Conservation (phyloP, 345 rosid species). For the Moricandia arvensis region DNA sequence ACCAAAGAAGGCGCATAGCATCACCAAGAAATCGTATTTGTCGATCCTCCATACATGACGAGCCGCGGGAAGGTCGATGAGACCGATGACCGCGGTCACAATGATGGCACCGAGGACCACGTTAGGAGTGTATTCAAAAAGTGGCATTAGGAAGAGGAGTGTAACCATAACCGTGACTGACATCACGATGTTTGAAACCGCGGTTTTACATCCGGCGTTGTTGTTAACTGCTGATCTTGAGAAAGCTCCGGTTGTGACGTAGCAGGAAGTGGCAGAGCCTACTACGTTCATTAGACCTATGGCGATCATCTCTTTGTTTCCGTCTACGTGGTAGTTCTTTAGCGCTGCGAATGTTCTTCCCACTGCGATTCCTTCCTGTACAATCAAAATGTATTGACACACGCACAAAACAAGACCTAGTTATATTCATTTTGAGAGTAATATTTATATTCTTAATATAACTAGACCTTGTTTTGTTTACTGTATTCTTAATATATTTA, state of each 20-base stretch:
- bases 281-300: slow-evolving; percentile 91
- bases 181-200: slow-evolving; percentile 89
- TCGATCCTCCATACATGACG: slow-evolving; percentile 76
- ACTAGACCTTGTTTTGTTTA: no score
- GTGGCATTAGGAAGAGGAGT: slow-evolving; percentile 87
- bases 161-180: slow-evolving; percentile 93
- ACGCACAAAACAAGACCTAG: neutral
- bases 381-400: neutral
- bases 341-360: slow-evolving; percentile 95
- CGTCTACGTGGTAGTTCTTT: slow-evolving; percentile 86
- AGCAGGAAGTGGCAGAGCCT: slow-evolving; percentile 95
- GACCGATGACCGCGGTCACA: slow-evolving; percentile 85
- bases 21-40: slow-evolving; percentile 80
- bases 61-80: slow-evolving; percentile 85
- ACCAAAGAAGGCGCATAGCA: slow-evolving; percentile 81
- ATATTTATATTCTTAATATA: no score
- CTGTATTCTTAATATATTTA: no score
- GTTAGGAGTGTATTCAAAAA: slow-evolving; percentile 92
- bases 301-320: slow-evolving; percentile 99
- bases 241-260: slow-evolving; percentile 84
- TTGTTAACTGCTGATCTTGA: slow-evolving; percentile 96
- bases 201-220: slow-evolving; percentile 94
- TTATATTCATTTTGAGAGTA: neutral
- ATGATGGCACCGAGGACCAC: slow-evolving; percentile 90
- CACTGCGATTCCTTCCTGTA: slow-evolving; percentile 97